phyloP scores from a whole-genome alignment of 2,329 filamentous ascomycete species.

The Dothideomycetes sp. region DNA sequence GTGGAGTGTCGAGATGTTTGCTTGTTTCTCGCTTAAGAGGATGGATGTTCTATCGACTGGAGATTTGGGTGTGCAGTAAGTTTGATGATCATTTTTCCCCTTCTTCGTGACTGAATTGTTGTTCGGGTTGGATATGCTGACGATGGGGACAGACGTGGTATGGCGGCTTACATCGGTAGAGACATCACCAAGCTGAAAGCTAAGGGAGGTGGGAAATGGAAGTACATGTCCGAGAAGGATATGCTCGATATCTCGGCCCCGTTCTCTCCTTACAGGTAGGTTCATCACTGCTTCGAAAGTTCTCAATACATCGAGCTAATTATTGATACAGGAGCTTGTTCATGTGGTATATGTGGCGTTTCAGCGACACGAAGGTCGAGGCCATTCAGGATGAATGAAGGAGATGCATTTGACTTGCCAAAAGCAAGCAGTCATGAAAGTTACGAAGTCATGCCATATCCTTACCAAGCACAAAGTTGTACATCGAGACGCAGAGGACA shows the following conservation, averaged over 20 bases:
- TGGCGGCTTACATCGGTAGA: conserved; percentile 76
- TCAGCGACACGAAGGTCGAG: conserved; percentile 59
- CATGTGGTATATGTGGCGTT: conserved; percentile 98
- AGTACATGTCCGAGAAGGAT: conserved; percentile 91
- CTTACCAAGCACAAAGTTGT: too few species aligned
- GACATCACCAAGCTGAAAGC: conserved; percentile 77
- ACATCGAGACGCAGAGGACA: too few species aligned
- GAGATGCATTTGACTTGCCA: too few species aligned
- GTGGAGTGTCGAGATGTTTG: conserved; percentile 98
- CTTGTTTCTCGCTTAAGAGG: conserved; percentile 86
- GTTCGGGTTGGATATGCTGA: background rate
- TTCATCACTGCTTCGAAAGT: conserved; percentile 14
- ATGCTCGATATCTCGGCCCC: conserved; percentile 74
- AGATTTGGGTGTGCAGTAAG: conserved; percentile 79
- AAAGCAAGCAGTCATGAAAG: too few species aligned
- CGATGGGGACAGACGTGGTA: conserved; percentile 54
- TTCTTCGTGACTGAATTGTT: background rate
- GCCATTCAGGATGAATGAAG: conserved; percentile 30
- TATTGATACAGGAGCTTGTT: conserved; percentile 59
- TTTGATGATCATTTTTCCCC: conserved; percentile 19
- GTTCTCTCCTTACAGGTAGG: conserved; percentile 71
- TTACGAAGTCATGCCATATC: too few species aligned
- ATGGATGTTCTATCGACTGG: conserved; percentile 90
- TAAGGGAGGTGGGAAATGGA: conserved; percentile 80
- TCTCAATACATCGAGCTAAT: background rate